Conservation (phyloP, 257 asterid genomes). For the Solanum ossicruentum region DNA sequence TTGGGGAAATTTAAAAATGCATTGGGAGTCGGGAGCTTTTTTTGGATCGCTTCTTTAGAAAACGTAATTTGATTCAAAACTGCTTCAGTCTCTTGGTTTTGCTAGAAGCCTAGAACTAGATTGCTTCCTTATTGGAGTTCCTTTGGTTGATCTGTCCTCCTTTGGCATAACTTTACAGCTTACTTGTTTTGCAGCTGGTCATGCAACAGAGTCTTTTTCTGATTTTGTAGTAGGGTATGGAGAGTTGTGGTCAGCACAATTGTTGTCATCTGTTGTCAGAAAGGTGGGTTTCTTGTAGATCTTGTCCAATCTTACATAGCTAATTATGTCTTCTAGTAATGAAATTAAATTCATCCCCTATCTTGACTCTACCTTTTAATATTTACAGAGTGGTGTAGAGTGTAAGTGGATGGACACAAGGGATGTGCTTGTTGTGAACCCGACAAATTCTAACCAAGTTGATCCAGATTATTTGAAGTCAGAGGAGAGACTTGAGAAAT, state of each 20-base stretch:
- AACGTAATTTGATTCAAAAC: no score
- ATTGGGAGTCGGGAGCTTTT: neutral
- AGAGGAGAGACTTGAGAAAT: slow-evolving; percentile 57
- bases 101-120: neutral
- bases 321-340: neutral
- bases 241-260: slow-evolving; percentile 93
- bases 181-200: slow-evolving; percentile 78
- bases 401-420: slow-evolving; percentile 95
- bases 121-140: neutral
- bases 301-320: neutral
- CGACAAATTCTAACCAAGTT: slow-evolving; percentile 70
- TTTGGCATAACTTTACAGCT: neutral
- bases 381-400: slow-evolving; percentile 53
- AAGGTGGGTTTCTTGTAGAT: slow-evolving; percentile 41
- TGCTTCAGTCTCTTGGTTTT: no score
- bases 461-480: slow-evolving; percentile 93
- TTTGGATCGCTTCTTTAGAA: no score
- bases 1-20: neutral
- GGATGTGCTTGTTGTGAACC: slow-evolving; percentile 87
- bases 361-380: neutral
- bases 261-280: slow-evolving; percentile 65
- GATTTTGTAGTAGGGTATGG: slow-evolving; percentile 99
- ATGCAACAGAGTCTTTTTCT: slow-evolving; percentile 90
- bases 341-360: neutral
- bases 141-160: neutral